These are phyloP conservation scores for Aethionema arabicum DNA, from an alignment of 345 rosid species.

Conservation along the genomic window DNA sequence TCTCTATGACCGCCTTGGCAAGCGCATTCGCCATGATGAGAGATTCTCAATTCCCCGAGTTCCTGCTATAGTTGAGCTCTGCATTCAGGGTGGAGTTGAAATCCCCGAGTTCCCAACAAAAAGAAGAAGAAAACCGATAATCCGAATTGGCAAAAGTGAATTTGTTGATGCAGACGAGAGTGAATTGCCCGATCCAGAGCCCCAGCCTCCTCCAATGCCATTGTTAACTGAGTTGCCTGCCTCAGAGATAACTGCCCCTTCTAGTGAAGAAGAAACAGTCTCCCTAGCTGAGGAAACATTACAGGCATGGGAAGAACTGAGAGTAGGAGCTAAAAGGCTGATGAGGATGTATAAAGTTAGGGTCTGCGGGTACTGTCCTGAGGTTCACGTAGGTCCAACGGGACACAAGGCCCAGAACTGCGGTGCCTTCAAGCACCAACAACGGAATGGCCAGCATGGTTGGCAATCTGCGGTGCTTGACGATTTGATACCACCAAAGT, in stretches of 20 bases:
- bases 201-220: constrained; percentile 51
- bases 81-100: constrained; percentile 88
- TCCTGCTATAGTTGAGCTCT: constrained; percentile 85
- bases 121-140: constrained; percentile 86
- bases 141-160: constrained; percentile 72
- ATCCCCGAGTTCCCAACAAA: constrained; percentile 69
- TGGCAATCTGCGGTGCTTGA: constrained; percentile 90
- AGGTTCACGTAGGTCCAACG: constrained; percentile 82
- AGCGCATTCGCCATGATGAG: constrained; percentile 73
- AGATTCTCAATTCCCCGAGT: constrained; percentile 75
- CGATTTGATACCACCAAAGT: constrained; percentile 89
- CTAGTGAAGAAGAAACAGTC: constrained; percentile 54
- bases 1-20: constrained; percentile 74
- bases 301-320: constrained; percentile 73
- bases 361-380: constrained; percentile 96
- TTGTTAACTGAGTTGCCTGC: constrained; percentile 56
- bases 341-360: constrained; percentile 83
- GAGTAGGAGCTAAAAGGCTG: constrained; percentile 75
- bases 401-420: constrained; percentile 98
- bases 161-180: constrained; percentile 90
- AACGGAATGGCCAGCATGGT: constrained; percentile 92
- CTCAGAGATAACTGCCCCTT: constrained; percentile 55
- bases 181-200: constrained; percentile 73
- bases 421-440: constrained; percentile 93
- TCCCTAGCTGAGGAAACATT: constrained; percentile 77